Evolutionary conservation across 2,329 filamentous ascomycete genomes (phyloP), one percentile per base, ranked within the genome.

Genomic region (Cercospora brassicicola): DNA sequence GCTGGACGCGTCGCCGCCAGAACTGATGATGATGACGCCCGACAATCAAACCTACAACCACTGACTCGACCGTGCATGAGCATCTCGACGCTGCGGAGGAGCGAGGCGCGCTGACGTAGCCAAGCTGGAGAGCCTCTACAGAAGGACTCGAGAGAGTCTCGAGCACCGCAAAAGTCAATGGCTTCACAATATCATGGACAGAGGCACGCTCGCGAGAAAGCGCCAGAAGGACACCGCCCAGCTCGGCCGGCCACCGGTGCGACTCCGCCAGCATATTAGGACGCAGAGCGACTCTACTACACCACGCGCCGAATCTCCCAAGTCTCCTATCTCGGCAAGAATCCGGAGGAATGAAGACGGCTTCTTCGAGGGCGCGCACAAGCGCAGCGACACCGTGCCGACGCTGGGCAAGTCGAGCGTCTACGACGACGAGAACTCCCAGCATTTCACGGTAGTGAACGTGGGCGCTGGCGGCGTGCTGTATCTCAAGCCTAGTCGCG

Each of bases 401-500:
- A 71, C 64, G 23, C 48, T 67, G n/a, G 65, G 67, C 65, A 72
- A 66, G 66, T 68, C 67, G 69, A 72, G 61, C 61, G 62, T 70
- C 26, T 71, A 74, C 51, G 74, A 74, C 26, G 69, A 73, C 18
- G 62, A 69, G 10, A 71, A 62, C 53, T 68, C 75, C 23, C 76
- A 80, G 66, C 79, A 81, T 66, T 84, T 83, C 73, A 83, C 82
- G 2, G 82, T 84, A 30, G 80, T 79, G 31, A 84, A 84, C 73
- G 80, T 84, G 60, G 78, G 78, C 18, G 79, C 82, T 73, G 79
- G 82, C 76, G 82, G 82, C 68, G 80, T 81, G 63, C 79, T 84
- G 63, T 84, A 84, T 72, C 26, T 64, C 13, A 81, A 82, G 77
- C 83, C 80, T 55, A 75, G 69, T 71, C 75, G 75, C 51, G 65